phyloP scores from a whole-genome alignment of 2,329 filamentous ascomycete genomes.

The Elsinoe fawcettii region DNA sequence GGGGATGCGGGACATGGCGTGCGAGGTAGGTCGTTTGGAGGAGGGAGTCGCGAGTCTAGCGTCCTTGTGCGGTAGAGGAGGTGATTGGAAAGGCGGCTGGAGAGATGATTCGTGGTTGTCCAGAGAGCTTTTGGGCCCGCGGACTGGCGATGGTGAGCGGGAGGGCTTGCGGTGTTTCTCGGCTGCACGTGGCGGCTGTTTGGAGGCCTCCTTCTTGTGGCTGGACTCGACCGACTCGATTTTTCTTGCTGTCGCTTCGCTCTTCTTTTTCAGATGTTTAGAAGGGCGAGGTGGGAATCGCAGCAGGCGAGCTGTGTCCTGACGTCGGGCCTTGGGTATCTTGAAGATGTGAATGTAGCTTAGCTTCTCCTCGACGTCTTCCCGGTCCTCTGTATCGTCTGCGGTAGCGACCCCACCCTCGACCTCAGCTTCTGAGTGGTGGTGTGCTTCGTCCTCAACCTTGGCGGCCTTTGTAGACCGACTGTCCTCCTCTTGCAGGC shows the following conservation, averaged over 20 bases:
- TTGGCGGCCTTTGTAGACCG: not conserved
- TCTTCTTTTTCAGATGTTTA: not conserved
- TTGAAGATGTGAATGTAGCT: constrained; percentile 16
- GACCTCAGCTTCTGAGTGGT: not conserved
- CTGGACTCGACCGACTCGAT: not conserved
- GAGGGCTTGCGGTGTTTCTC: constrained; percentile 11
- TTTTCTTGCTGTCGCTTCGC: not conserved
- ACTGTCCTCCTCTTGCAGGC: not conserved
- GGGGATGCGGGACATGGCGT: constrained; percentile 8
- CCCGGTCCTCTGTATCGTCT: not conserved
- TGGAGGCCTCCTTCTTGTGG: not conserved
- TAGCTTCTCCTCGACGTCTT: not conserved
- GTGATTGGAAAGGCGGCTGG: constrained; percentile 22
- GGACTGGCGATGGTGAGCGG: constrained; percentile 3
- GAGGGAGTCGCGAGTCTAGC: constrained; percentile 19
- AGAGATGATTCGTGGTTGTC: constrained; percentile 15
- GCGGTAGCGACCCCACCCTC: not conserved
- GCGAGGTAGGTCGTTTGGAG: constrained; percentile 4
- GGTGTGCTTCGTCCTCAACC: not conserved
- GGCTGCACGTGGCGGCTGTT: constrained; percentile 4
- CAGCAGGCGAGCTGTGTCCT: constrained; percentile 13
- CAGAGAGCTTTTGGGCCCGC: not conserved
- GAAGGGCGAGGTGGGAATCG: constrained; percentile 10
- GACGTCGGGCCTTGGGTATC: constrained; percentile 16
- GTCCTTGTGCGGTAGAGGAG: constrained; percentile 17